A percentile compares a stretch with the other conserved stretches of the same genome.
phyloP scores from a whole-genome alignment of 2,329 filamentous ascomycete genomes.

The Blastomyces gilchristii region DNA sequence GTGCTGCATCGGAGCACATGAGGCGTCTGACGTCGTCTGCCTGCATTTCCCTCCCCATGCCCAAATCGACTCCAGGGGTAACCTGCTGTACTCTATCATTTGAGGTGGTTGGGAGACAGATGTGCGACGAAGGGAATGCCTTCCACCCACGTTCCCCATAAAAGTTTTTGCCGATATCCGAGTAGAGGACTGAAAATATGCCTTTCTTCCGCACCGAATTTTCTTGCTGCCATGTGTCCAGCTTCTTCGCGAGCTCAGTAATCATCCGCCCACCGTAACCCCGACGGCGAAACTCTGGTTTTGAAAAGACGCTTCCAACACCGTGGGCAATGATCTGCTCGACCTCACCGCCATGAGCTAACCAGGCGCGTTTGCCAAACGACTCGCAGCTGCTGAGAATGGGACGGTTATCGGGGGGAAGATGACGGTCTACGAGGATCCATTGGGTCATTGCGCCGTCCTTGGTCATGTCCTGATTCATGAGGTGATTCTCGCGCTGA shows the following conservation, averaged over 20 bases:
- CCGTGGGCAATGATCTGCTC: conserved; percentile 56
- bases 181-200: conserved; percentile 71
- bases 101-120: conserved; percentile 47
- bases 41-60: conserved; percentile 24
- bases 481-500: conserved; percentile 45
- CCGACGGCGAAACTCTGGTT: conserved; percentile 53
- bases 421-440: conserved; percentile 45
- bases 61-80: conserved; percentile 20
- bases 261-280: conserved; percentile 75
- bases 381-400: conserved; percentile 53
- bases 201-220: conserved; percentile 31
- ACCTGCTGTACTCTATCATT: conserved; percentile 17
- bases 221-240: conserved; percentile 45
- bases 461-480: conserved; percentile 42
- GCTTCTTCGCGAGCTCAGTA: conserved; percentile 48
- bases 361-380: conserved; percentile 32
- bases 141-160: conserved; percentile 72
- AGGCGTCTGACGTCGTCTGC: conserved; percentile 25
- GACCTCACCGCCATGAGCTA: conserved; percentile 42
- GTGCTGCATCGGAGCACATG: conserved; percentile 53
- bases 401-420: conserved; percentile 31
- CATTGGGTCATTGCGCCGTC: conserved; percentile 50
- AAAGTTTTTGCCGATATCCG: conserved; percentile 74
- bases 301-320: conserved; percentile 70
- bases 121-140: conserved; percentile 60